Conservation (phyloP, 2,329 filamentous ascomycete species). For the Moelleriella libera region DNA sequence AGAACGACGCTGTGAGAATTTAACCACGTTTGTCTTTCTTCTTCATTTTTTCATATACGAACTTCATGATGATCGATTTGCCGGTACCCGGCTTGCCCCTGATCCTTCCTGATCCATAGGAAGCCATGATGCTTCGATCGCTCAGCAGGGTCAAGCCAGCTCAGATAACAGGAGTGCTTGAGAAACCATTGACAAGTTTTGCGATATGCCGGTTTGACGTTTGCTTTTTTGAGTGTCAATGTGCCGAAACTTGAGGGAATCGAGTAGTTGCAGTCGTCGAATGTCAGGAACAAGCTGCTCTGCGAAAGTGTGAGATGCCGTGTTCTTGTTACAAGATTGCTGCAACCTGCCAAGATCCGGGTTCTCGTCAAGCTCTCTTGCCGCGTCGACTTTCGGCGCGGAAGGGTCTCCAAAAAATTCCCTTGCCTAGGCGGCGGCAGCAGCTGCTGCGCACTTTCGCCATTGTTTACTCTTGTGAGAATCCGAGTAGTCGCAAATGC, state of each 20-base stretch:
- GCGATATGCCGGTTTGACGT: slow-evolving; percentile 4
- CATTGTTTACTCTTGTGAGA: slow-evolving; percentile 20
- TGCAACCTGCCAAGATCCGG: neutral
- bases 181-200: slow-evolving; percentile 10
- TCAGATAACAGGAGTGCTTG: neutral
- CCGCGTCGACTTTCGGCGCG: neutral
- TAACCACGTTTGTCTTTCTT: neutral
- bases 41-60: neutral
- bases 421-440: slow-evolving; percentile 11
- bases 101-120: neutral
- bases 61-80: slow-evolving; percentile 6
- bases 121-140: neutral
- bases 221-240: slow-evolving; percentile 5
- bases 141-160: slow-evolving; percentile 3
- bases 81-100: slow-evolving; percentile 5
- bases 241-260: slow-evolving; percentile 6
- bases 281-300: neutral
- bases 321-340: neutral
- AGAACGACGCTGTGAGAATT: too few species aligned
- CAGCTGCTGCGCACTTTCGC: slow-evolving; percentile 18
- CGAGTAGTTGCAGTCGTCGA: neutral
- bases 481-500: slow-evolving; percentile 23
- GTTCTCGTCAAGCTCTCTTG: neutral
- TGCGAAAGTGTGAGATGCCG: neutral
- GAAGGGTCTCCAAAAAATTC: neutral